Conservation (phyloP, 345 rosid species). For the Arabidopsis thaliana region DNA sequence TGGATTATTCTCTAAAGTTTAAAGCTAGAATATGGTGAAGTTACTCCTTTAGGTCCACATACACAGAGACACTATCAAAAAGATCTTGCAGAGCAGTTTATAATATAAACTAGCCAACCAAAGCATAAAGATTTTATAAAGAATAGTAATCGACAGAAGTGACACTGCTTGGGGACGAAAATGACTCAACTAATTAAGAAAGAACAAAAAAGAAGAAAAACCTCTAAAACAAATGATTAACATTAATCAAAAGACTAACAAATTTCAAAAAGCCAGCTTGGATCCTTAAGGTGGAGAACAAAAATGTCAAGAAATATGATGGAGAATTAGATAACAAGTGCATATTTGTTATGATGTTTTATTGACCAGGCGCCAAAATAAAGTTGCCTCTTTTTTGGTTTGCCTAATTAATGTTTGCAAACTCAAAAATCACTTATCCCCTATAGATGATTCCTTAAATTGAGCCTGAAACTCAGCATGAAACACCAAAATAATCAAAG, state of each 20-base stretch:
- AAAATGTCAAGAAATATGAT: slow-evolving; percentile 42
- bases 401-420: slow-evolving; percentile 36
- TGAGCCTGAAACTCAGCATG: slow-evolving; percentile 42
- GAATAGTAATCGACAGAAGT: slow-evolving; percentile 17
- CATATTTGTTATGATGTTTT: slow-evolving; percentile 36
- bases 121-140: slow-evolving; percentile 19
- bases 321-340: slow-evolving; percentile 43
- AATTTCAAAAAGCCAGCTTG: slow-evolving; percentile 39
- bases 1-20: slow-evolving; percentile 28
- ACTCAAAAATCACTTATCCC: slow-evolving; percentile 20
- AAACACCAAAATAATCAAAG: slow-evolving; percentile 5
- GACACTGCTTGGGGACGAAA: slow-evolving; percentile 39
- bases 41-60: slow-evolving; percentile 41
- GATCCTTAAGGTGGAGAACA: slow-evolving; percentile 27
- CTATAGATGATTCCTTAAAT: slow-evolving; percentile 42
- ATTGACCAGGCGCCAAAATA: slow-evolving; percentile 31
- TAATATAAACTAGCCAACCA: slow-evolving; percentile 35
- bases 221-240: slow-evolving; percentile 26
- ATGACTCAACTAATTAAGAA: slow-evolving; percentile 38
- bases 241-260: slow-evolving; percentile 11
- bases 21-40: slow-evolving; percentile 43
- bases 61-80: slow-evolving; percentile 40
- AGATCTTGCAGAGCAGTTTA: slow-evolving; percentile 26
- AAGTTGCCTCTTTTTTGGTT: slow-evolving; percentile 16
- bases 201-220: not conserved